Percentiles rank a stretch among this genome's conserved stretches.
Conservation (phyloP, 2,329 filamentous ascomycete species). For the Colletotrichum incanum region DNA sequence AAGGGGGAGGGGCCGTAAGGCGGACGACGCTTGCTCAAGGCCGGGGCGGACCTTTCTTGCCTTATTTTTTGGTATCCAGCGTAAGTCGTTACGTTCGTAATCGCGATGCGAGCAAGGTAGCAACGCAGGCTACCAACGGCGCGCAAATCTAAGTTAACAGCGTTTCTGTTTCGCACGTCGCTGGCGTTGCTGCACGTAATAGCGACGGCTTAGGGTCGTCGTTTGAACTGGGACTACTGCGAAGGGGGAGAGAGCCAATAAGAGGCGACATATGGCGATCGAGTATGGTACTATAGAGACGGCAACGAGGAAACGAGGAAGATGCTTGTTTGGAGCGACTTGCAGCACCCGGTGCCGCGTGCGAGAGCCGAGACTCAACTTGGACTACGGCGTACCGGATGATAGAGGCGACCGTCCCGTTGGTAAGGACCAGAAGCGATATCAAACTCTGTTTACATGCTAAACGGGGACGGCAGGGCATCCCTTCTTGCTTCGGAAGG, state of each 20-base stretch:
- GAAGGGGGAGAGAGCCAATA: conserved; percentile 12
- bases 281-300: neutral
- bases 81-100: neutral
- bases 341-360: neutral
- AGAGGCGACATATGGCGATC: conserved; percentile 23
- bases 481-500: neutral
- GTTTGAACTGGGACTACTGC: conserved; percentile 1
- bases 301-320: conserved; percentile 17
- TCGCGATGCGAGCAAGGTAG: neutral
- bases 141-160: neutral
- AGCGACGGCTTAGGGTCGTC: no score
- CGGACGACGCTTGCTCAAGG: neutral
- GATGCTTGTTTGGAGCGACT: conserved; percentile 9
- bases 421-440: neutral
- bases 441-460: conserved; percentile 34
- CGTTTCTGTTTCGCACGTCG: conserved; percentile 16
- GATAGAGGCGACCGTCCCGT: conserved; percentile 7
- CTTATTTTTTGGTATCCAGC: neutral
- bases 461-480: neutral
- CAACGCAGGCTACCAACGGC: conserved; percentile 22
- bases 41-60: neutral
- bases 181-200: conserved; percentile 4
- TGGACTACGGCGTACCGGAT: neutral
- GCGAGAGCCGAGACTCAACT: neutral
- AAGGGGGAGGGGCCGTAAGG: neutral